A percentile compares a stretch with the other conserved stretches of the same genome.
Evolutionary conservation across 805 yeast species (phyloP).

Genomic region (Ogataea populi-albae): DNA sequence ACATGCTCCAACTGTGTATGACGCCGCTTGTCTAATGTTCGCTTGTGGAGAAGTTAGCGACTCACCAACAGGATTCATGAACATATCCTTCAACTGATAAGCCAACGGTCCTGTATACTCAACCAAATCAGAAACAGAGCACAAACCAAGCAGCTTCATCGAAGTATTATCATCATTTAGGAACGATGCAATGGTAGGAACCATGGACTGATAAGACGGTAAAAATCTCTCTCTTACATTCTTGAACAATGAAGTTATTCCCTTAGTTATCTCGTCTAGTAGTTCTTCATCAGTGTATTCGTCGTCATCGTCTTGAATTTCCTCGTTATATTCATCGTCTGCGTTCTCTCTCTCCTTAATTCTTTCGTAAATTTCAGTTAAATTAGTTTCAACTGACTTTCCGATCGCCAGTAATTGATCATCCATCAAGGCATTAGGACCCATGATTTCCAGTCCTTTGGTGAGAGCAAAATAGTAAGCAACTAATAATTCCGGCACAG

Average conservation of each 20-base stretch:
- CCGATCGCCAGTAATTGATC: conserved; percentile 57
- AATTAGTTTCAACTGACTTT: conserved; percentile 54
- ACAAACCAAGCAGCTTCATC: conserved; percentile 71
- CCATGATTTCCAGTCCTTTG: conserved; percentile 64
- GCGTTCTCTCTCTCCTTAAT: conserved; percentile 68
- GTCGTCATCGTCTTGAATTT: conserved; percentile 77
- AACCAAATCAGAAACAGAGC: conserved; percentile 74
- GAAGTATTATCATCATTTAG: conserved; percentile 66
- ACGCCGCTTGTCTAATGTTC: conserved; percentile 80
- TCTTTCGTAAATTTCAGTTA: conserved; percentile 67
- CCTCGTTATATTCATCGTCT: conserved; percentile 88
- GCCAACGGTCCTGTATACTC: conserved; percentile 76
- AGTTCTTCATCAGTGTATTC: conserved; percentile 88
- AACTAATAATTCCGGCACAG: conserved; percentile 77
- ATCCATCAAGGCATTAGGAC: conserved; percentile 55
- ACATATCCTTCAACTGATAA: conserved; percentile 58
- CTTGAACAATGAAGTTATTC: conserved; percentile 68
- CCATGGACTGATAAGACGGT: conserved; percentile 59
- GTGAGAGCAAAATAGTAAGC: conserved; percentile 73
- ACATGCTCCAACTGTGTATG: conserved; percentile 79
- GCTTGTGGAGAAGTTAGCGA: conserved; percentile 65
- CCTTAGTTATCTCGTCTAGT: conserved; percentile 79
- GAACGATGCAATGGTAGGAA: conserved; percentile 61
- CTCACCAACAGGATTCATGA: conserved; percentile 62
- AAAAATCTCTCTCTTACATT: conserved; percentile 56